Conservation (phyloP, 2,329 filamentous ascomycete species). For the Sclerotinia minor region DNA sequence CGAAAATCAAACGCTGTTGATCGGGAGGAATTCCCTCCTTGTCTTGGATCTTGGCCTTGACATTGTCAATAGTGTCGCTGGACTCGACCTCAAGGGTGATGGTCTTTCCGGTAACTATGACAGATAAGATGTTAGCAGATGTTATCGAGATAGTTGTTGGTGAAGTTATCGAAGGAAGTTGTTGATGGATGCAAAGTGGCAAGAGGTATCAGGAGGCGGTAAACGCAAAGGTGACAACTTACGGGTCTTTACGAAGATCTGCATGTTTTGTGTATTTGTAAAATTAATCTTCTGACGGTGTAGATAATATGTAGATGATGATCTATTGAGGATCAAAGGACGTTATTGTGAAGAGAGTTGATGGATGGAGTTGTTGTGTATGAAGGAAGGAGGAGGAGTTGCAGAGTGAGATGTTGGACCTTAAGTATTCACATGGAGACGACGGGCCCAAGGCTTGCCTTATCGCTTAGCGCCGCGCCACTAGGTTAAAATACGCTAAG, state of each 20-base stretch:
- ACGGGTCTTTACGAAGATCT: slow-evolving; percentile 98
- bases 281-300: slow-evolving; percentile 23
- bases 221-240: slow-evolving; percentile 48
- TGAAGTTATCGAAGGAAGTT: slow-evolving; percentile 49
- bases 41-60: slow-evolving; percentile 96
- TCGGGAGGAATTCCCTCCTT: slow-evolving; percentile 97
- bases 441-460: slow-evolving; percentile 12
- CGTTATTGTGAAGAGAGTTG: slow-evolving; percentile 7
- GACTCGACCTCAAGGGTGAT: slow-evolving; percentile 99
- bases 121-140: slow-evolving; percentile 65
- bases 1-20: slow-evolving; percentile 94
- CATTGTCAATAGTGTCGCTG: slow-evolving; percentile 98
- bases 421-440: slow-evolving; percentile 23
- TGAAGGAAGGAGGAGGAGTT: slow-evolving; percentile 20
- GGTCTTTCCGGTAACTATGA: slow-evolving; percentile 84
- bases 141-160: slow-evolving; percentile 47
- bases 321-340: slow-evolving; percentile 17
- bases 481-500: not conserved
- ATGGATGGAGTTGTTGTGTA: slow-evolving; percentile 21
- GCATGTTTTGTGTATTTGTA: slow-evolving; percentile 58
- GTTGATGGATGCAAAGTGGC: slow-evolving; percentile 48
- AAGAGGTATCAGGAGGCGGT: slow-evolving; percentile 31
- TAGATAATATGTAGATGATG: slow-evolving; percentile 24
- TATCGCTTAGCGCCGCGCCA: slow-evolving; percentile 25
- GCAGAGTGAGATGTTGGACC: slow-evolving; percentile 33